Conservation (phyloP, 1,284 basidiomycete species). For the Lentinula novae-zelandiae region DNA sequence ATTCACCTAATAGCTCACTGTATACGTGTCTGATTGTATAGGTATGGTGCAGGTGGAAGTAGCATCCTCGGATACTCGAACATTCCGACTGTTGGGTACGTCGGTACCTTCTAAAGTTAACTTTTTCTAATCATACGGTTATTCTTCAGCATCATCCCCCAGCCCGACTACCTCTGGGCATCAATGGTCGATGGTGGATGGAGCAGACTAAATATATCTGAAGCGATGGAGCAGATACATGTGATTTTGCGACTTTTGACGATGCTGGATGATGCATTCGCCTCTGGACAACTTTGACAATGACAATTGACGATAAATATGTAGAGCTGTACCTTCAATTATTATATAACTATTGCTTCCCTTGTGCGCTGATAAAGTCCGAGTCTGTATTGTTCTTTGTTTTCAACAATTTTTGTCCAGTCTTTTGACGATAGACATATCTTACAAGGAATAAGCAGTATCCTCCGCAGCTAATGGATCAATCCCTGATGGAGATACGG, state of each 20-base stretch:
- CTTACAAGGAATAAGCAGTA: no score
- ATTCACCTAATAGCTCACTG: neutral
- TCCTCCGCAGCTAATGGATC: no score
- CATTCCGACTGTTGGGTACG: slow-evolving; percentile 26
- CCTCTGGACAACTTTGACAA: slow-evolving; percentile 1
- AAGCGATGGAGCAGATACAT: slow-evolving; percentile 23
- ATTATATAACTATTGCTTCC: no score
- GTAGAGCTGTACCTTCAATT: no score
- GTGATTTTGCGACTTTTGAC: slow-evolving; percentile 22
- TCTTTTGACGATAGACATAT: no score
- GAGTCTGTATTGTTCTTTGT: no score
- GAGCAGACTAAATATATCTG: slow-evolving; percentile 24
- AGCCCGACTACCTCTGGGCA: slow-evolving; percentile 27
- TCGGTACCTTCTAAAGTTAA: neutral
- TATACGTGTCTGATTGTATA: neutral
- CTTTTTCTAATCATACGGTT: neutral
- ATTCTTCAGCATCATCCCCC: slow-evolving; percentile 24
- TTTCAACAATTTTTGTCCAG: no score
- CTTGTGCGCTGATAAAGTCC: no score
- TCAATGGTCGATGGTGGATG: slow-evolving; percentile 26
- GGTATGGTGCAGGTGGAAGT: slow-evolving; percentile 27
- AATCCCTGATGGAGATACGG: no score
- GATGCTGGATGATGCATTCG: slow-evolving; percentile 19
- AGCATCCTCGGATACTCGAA: slow-evolving; percentile 21
- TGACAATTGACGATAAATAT: no score